A percentile compares a stretch with the other conserved stretches of the same genome.
These are phyloP conservation scores for Pythium oligandrum DNA, from an alignment of 352 stramenopile genomes.

Conservation along the genomic window DNA sequence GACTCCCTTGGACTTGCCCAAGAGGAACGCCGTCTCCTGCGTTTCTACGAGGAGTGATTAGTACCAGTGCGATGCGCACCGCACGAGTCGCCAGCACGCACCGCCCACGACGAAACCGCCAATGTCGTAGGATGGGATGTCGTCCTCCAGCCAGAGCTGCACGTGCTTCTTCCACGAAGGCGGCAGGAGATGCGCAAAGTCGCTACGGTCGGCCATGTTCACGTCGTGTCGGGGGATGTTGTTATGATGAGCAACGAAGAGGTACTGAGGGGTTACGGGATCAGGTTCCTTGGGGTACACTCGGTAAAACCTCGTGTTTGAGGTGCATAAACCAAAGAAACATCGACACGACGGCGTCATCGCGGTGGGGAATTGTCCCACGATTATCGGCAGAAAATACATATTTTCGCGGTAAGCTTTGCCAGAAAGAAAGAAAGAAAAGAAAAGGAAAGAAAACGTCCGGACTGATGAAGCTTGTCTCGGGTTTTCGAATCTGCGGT, in stretches of 20 bases:
- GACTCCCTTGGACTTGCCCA: slow-evolving; percentile 93
- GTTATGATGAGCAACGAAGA: no score
- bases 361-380: no score
- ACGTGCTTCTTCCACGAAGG: slow-evolving; percentile 85
- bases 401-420: background rate
- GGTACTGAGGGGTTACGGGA: no score
- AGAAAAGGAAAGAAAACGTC: slow-evolving; percentile 3
- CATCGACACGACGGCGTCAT: no score
- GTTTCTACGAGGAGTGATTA: slow-evolving; percentile 28
- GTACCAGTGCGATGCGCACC: slow-evolving; percentile 6
- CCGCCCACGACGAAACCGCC: slow-evolving; percentile 96
- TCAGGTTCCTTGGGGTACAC: no score
- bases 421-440: slow-evolving; percentile 4
- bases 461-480: no score
- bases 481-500: no score
- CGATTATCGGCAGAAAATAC: background rate
- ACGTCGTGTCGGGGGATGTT: no score
- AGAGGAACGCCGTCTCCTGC: slow-evolving; percentile 77
- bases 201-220: slow-evolving; percentile 18
- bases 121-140: slow-evolving; percentile 97
- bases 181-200: slow-evolving; percentile 65
- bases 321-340: no score
- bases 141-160: slow-evolving; percentile 94
- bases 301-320: no score
- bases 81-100: slow-evolving; percentile 6